These are phyloP conservation scores for Rhododendron griersonianum DNA, from an alignment of 148 eudicot genomes.

Conservation along the genomic window DNA sequence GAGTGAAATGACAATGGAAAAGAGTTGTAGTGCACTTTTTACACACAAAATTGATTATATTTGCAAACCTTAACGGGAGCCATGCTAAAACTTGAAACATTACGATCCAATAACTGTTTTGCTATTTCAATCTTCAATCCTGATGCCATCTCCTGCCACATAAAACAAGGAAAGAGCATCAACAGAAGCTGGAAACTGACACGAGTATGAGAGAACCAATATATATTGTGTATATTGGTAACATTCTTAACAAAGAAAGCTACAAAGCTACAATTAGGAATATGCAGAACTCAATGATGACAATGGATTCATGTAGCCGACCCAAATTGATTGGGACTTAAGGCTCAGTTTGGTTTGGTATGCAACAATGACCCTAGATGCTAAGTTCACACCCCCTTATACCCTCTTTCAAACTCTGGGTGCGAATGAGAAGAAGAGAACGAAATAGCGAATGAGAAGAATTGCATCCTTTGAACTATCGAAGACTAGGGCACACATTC, in stretches of 20 bases:
- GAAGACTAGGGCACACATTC: too few species aligned
- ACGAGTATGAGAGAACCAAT: not conserved
- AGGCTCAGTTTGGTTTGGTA: too few species aligned
- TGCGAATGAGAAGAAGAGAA: not conserved
- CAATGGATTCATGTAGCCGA: not conserved
- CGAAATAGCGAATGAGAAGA: too few species aligned
- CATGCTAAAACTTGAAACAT: slow-evolving; percentile 83
- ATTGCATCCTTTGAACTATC: too few species aligned
- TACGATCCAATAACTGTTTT: slow-evolving; percentile 53
- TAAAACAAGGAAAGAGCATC: slow-evolving; percentile 4
- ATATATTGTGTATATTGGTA: not conserved
- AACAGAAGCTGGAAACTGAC: slow-evolving; percentile 6
- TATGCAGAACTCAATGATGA: not conserved
- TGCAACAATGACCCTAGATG: not conserved
- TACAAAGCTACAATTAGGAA: not conserved
- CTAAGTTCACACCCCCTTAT: not conserved
- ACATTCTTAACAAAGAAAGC: not conserved
- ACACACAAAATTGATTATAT: not conserved
- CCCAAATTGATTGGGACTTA: not conserved
- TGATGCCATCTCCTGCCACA: slow-evolving; percentile 65
- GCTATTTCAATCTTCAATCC: slow-evolving; percentile 69
- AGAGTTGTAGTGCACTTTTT: not conserved
- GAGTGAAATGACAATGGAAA: not conserved
- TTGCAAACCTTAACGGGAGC: slow-evolving; percentile 86
- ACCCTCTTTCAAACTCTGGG: not conserved